phyloP scores from a whole-genome alignment of 2,329 filamentous ascomycete genomes.

The Nemania sp. region DNA sequence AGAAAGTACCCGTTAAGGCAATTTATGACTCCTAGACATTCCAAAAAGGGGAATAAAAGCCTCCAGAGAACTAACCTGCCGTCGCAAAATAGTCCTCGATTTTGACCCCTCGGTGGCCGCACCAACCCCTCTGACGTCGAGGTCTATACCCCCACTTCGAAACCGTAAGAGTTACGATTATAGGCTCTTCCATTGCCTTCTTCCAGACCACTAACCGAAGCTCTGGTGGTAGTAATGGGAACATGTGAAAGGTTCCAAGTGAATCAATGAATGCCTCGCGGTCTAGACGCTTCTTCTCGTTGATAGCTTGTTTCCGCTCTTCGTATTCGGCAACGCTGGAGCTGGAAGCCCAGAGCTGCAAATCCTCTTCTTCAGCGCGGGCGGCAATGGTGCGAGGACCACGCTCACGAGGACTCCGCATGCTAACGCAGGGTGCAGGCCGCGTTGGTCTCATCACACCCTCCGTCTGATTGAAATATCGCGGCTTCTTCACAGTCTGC shows the following conservation, averaged over 20 bases:
- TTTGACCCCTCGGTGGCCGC: neutral
- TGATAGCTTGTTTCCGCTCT: conserved; percentile 1
- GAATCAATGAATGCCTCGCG: neutral
- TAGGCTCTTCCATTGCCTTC: conserved; percentile 1
- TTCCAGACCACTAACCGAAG: conserved; percentile 9
- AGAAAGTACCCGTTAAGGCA: too few species aligned
- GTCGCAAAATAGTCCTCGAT: neutral
- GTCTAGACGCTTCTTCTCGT: neutral
- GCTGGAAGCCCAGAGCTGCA: conserved; percentile 8
- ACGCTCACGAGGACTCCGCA: neutral
- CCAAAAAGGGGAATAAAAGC: too few species aligned
- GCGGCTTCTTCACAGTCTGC: neutral
- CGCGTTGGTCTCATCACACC: neutral
- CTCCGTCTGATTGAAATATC: neutral
- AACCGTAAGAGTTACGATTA: neutral
- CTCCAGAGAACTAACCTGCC: too few species aligned
- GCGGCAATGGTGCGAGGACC: conserved; percentile 2
- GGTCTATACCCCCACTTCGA: neutral
- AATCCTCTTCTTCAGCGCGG: neutral
- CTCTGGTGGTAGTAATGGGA: neutral
- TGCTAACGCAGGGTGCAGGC: neutral
- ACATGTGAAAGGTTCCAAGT: neutral
- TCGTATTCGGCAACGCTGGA: conserved; percentile 2
- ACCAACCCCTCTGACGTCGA: neutral
- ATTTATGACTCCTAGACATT: too few species aligned